Conservation (phyloP, 2,329 filamentous ascomycete genomes). For the Exophiala spinifera region DNA sequence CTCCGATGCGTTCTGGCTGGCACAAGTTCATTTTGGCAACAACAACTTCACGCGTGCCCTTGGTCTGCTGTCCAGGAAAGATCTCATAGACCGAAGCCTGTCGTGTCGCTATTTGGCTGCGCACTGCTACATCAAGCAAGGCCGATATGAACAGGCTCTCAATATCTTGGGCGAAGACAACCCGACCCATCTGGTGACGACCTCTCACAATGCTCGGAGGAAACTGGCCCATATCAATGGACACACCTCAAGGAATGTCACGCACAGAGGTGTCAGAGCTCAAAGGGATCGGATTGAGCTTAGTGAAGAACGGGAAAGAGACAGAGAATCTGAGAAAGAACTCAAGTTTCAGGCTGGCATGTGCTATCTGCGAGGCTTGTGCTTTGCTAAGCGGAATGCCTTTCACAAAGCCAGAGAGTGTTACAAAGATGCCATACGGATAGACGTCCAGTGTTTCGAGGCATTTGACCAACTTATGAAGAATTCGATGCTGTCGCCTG, state of each 20-base stretch:
- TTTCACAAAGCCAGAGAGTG: slow-evolving; percentile 97
- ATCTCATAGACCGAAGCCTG: slow-evolving; percentile 75
- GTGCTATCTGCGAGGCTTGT: slow-evolving; percentile 91
- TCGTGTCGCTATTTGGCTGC: slow-evolving; percentile 90
- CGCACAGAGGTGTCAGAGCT: slow-evolving; percentile 46
- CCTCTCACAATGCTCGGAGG: slow-evolving; percentile 60
- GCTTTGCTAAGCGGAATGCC: slow-evolving; percentile 94
- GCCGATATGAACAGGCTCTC: slow-evolving; percentile 84
- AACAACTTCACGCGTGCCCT: slow-evolving; percentile 93
- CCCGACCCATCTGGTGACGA: slow-evolving; percentile 79
- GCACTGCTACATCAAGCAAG: slow-evolving; percentile 91
- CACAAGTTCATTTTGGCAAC: slow-evolving; percentile 94
- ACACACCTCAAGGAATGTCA: slow-evolving; percentile 48
- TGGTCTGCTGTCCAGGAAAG: slow-evolving; percentile 77
- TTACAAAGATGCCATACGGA: slow-evolving; percentile 94
- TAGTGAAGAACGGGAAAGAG: slow-evolving; percentile 55
- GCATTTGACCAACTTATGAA: slow-evolving; percentile 97
- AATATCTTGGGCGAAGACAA: slow-evolving; percentile 85
- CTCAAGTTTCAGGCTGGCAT: slow-evolving; percentile 92
- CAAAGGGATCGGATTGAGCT: slow-evolving; percentile 54
- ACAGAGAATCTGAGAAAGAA: slow-evolving; percentile 68
- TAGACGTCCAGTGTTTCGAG: slow-evolving; percentile 97
- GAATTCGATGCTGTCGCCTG: slow-evolving; percentile 84
- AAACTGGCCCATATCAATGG: slow-evolving; percentile 68
- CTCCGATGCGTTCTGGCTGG: slow-evolving; percentile 92